Base-by-base conservation (phyloP, 208 protist species). In the Leishmania tropica region DNA sequence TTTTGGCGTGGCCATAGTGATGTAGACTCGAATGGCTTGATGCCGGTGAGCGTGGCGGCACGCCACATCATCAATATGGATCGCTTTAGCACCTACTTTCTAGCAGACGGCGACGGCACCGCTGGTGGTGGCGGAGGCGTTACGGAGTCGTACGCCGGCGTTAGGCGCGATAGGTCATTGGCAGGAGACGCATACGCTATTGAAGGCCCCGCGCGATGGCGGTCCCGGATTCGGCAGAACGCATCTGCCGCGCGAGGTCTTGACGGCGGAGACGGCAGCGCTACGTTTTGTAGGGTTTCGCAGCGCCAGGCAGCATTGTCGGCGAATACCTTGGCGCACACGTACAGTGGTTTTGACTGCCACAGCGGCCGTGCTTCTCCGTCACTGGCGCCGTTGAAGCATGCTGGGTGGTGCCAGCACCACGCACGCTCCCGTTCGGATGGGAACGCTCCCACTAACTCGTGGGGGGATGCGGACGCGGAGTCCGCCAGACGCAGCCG, bases 61-160 rank as follows among this genome's bases (percentile, higher is more conserved):
- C 81, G 83, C 7, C 56, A 73, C 35, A 78, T 92, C 19, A 47
- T 85, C 3, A 90, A 92, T 65, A 93, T 93, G 90, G 90, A 93
- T 64, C 77, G 80, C 53, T 92, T 90, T 79, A 87, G 83, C 82
- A 92, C 85, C 47, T 92, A 85, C 75, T 93, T 86, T 67, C 67
- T 93, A 8, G 80, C 90, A 3, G 86, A 81, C 48, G 71, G 65
- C 53, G 53, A 47, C 64, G 73, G 35, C 48, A 53, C 17, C 37
- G 31, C 67, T 42, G 42, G 58, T 35, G 21, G 19, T 62, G 76
- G n/a, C 67, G 15, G 47, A 31, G 64, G 62, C 65, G 75, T 17
- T 62, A 28, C 51, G 53, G 45, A 70, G 37, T 70, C 42, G 53
- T 71, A 70, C 75, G 53, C 75, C 8, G 24, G 58, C 58, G 6